Base-by-base conservation (phyloP, 2,329 filamentous ascomycete genomes). In the Aureobasidium lini region DNA sequence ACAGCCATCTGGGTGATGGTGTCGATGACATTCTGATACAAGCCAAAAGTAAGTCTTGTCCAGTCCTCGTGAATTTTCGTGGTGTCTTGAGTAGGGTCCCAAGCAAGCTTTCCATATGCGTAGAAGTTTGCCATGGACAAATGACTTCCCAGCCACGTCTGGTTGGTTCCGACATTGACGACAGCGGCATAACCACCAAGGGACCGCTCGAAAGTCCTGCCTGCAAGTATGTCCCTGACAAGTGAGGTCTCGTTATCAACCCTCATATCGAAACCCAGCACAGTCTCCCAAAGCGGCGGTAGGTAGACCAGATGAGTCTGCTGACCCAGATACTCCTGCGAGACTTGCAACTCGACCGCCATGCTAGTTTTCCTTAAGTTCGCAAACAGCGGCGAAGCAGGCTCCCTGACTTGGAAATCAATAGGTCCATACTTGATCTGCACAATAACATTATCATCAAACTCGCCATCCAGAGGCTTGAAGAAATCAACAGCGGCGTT, bases 371-470 rank as follows among this genome's bases (percentile, higher is more conserved):
- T 68, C 42, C 65, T 68, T 6, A 82, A 65, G 47, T 79, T 76
- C 6, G 76, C 78, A 62, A 89, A 88, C 1, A 90, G 72, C 0
- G 87, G 86, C 4, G 82, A 87, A 1, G 79, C 72, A 1, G 86
- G 83, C 68, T 89, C 86, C 37, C 86, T 81, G 10, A 88, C 84
- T 66, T 89, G 86, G 70, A 89, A 89, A 67, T 89, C 86, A 61
- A 89, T 89, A 0, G 86, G 85, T 0, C 87, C 86, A 62, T 86
- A 88, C 70, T 89, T 90, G 71, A 89, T 84, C 67, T 90, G 86
- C 2, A 89, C 77, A 0, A 89, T 77, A 0, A 89, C 85, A 48
- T 89, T 89, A 47, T 85, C 82, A 23, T 86, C 83, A 60, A 89
- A 89, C 61, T 84, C 69, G 5, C 78, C 81, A 65, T 89, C 86